Evolutionary conservation across 2,329 filamentous ascomycete species (phyloP).

Genomic region (Cladosporium colombiae): DNA sequence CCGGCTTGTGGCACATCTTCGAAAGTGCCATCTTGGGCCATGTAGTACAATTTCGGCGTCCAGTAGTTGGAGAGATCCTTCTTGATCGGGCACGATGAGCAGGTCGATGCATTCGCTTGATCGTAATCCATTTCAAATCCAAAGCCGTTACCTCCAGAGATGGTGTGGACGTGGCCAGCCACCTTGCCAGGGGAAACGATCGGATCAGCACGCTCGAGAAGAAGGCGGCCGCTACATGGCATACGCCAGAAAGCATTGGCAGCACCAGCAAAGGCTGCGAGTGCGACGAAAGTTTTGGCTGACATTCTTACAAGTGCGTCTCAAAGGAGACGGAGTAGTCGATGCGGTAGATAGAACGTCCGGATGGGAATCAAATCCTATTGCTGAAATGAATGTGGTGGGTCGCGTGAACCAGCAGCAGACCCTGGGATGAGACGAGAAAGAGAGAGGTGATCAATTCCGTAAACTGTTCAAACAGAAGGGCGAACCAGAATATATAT

Average conservation of each 20-base stretch:
- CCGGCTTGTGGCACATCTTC: slow-evolving; percentile 59
- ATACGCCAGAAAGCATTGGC: slow-evolving; percentile 71
- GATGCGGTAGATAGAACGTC: too few relatives aligned
- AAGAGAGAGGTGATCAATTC: too few relatives aligned
- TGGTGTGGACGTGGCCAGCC: slow-evolving; percentile 66
- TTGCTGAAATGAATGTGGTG: too few relatives aligned
- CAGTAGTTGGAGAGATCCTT: slow-evolving; percentile 75
- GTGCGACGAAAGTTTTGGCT: too few relatives aligned
- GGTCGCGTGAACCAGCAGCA: too few relatives aligned
- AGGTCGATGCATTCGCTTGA: slow-evolving; percentile 61
- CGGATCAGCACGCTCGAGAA: slow-evolving; percentile 64
- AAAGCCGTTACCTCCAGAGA: slow-evolving; percentile 72
- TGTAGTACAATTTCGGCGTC: slow-evolving; percentile 71
- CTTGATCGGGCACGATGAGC: slow-evolving; percentile 66
- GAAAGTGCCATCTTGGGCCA: slow-evolving; percentile 62
- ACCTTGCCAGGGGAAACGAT: slow-evolving; percentile 63
- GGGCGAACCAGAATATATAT: too few relatives aligned
- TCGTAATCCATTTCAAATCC: slow-evolving; percentile 62
- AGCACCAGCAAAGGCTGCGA: slow-evolving; percentile 33
- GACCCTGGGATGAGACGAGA: too few relatives aligned
- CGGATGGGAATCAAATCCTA: too few relatives aligned
- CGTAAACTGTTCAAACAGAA: too few relatives aligned
- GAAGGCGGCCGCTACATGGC: slow-evolving; percentile 64
- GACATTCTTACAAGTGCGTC: too few relatives aligned
- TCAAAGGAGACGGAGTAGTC: too few relatives aligned